Conservation (phyloP, 2,329 filamentous ascomycete genomes). For the Fusarium miscanthi region DNA sequence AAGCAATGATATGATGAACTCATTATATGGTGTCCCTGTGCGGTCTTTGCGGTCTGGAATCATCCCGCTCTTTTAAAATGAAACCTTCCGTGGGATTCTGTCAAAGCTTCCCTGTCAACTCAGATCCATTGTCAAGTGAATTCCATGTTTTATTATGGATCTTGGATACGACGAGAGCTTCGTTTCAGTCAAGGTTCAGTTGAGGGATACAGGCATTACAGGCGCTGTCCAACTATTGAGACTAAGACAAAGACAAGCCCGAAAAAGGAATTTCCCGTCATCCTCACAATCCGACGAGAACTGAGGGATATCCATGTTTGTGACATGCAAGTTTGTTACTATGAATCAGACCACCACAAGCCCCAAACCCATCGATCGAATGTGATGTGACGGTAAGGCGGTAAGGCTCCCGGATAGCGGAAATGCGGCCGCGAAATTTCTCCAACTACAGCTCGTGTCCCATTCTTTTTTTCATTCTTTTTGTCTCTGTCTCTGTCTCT, state of each 20-base stretch:
- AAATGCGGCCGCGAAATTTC: constrained; percentile 8
- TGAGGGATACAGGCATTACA: neutral
- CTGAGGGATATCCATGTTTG: neutral
- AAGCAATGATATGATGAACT: constrained; percentile 13
- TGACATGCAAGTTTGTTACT: neutral
- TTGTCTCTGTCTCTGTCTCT: neutral
- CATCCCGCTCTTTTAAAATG: neutral
- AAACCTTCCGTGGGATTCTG: neutral
- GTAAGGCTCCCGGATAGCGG: constrained; percentile 13
- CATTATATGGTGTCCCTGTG: neutral
- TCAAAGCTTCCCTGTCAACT: constrained; percentile 1
- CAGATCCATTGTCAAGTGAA: neutral
- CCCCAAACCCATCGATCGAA: neutral
- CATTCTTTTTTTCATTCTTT: neutral
- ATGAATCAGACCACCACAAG: constrained; percentile 3
- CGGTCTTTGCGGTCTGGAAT: neutral
- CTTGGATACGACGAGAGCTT: constrained; percentile 22
- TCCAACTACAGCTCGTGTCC: constrained; percentile 1
- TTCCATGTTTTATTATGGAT: constrained; percentile 29
- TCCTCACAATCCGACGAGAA: neutral
- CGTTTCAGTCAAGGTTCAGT: neutral
- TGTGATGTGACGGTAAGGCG: neutral
- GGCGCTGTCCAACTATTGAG: neutral
- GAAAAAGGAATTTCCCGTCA: neutral
- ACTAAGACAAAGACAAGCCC: neutral